These are phyloP conservation scores for Naganishia cerealis DNA, from an alignment of 1,284 basidiomycete species.

Conservation along the genomic window DNA sequence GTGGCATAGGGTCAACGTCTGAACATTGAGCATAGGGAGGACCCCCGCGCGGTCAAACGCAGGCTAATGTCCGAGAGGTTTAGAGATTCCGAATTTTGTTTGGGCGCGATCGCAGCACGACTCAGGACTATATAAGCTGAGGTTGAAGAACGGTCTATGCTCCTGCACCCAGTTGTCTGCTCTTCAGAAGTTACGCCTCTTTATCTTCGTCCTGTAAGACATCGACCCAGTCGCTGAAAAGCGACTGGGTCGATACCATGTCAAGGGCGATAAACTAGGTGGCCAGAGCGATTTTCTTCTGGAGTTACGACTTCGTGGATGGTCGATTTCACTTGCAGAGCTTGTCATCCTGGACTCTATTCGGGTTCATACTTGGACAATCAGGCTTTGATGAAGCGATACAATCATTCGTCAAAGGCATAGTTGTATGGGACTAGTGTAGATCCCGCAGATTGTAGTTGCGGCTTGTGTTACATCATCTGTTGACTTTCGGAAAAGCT, in stretches of 20 bases:
- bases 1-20: constrained; percentile 64
- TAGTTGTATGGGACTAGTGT: neutral
- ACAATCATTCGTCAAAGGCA: neutral
- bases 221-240: constrained; percentile 38
- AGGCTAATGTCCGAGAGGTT: constrained; percentile 37
- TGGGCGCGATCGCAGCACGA: neutral
- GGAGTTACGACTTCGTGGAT: constrained; percentile 10
- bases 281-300: constrained; percentile 30
- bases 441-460: neutral
- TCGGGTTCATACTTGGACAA: constrained; percentile 2
- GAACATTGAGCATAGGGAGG: constrained; percentile 34
- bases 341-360: constrained; percentile 12
- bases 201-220: constrained; percentile 32
- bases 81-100: neutral
- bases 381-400: constrained; percentile 27
- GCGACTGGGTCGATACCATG: neutral
- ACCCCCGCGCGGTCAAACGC: constrained; percentile 58
- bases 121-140: neutral
- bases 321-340: constrained; percentile 28
- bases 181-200: constrained; percentile 20
- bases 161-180: neutral
- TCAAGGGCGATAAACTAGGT: constrained; percentile 30
- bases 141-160: constrained; percentile 1
- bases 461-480: neutral
- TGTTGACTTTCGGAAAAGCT: neutral